phyloP scores from a whole-genome alignment of 441 rosid species.

The Lepidium campestre region DNA sequence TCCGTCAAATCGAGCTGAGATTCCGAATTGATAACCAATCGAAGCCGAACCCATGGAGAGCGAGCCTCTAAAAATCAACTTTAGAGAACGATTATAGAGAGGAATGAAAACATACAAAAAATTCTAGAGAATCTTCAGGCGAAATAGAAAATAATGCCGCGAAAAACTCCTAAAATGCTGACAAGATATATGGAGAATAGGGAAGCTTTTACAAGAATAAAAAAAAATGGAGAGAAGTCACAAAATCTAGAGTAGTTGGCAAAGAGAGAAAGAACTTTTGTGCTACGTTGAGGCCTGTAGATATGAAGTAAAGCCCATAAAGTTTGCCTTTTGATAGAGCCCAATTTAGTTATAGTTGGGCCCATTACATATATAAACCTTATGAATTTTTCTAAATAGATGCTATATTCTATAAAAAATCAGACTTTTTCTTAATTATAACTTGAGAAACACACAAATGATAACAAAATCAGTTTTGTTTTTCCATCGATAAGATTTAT shows the following conservation, averaged over 20 bases:
- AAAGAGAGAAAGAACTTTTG: not conserved
- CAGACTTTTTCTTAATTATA: no score
- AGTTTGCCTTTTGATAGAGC: not conserved
- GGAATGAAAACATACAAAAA: not conserved
- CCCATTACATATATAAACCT: not conserved
- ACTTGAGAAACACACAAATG: no score
- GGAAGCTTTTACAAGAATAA: not conserved
- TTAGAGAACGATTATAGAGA: not conserved
- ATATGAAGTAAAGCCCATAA: not conserved
- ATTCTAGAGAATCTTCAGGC: not conserved
- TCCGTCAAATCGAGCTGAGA: conserved; percentile 30
- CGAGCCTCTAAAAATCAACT: conserved; percentile 3
- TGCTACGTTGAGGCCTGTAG: not conserved
- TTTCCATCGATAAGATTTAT: no score
- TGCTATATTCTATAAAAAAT: no score
- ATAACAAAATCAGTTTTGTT: no score
- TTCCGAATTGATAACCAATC: conserved; percentile 40
- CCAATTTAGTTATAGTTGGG: not conserved
- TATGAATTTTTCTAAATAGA: no score
- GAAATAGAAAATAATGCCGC: conserved; percentile 1
- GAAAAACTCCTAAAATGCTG: not conserved
- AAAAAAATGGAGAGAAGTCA: not conserved
- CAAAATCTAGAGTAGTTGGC: not conserved
- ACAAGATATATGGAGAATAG: not conserved
- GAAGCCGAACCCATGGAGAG: conserved; percentile 49